These are phyloP conservation scores for Phialemoniopsis sp. DNA, from an alignment of 2,329 filamentous ascomycete genomes.

Conservation along the genomic window DNA sequence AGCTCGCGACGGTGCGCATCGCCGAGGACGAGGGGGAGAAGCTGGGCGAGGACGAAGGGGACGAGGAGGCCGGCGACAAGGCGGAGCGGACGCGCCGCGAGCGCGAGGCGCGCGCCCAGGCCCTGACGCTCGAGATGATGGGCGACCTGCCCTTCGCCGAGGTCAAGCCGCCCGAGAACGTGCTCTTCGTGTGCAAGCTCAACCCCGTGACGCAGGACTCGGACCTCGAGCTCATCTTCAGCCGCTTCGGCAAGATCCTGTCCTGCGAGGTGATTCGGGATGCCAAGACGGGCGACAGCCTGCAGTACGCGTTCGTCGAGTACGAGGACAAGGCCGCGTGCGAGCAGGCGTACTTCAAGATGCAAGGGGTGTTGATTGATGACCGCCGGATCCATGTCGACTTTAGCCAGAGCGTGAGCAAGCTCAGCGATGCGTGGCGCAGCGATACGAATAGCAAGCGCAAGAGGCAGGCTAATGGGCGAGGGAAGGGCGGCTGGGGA, in stretches of 20 bases:
- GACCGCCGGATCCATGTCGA: constrained; percentile 97
- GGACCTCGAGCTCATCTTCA: constrained; percentile 93
- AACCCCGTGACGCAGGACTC: constrained; percentile 95
- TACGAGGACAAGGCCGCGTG: constrained; percentile 91
- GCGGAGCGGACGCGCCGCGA: constrained; percentile 77
- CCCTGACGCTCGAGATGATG: constrained; percentile 94
- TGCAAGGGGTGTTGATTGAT: constrained; percentile 96
- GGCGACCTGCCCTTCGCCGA: constrained; percentile 96
- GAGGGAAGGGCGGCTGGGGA: constrained; percentile 74
- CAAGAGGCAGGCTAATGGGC: constrained; percentile 39
- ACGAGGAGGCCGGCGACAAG: constrained; percentile 65
- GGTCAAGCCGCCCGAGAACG: constrained; percentile 94
- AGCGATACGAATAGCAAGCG: constrained; percentile 81
- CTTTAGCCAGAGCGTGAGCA: constrained; percentile 91
- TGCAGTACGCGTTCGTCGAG: constrained; percentile 98
- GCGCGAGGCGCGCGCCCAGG: constrained; percentile 88
- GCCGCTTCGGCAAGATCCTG: constrained; percentile 89
- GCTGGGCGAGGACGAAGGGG: constrained; percentile 58
- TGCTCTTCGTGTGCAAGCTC: constrained; percentile 96
- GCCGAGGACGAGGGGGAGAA: constrained; percentile 77
- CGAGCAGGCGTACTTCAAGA: constrained; percentile 96
- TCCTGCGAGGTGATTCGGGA: constrained; percentile 96
- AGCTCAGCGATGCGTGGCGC: constrained; percentile 86
- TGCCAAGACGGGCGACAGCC: constrained; percentile 85
- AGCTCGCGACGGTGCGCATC: constrained; percentile 88